A percentile compares a stretch with the other conserved stretches of the same genome.
These are phyloP conservation scores for Petunia hybrid DNA, from an alignment of 305 asterid species.

Conservation along the genomic window DNA sequence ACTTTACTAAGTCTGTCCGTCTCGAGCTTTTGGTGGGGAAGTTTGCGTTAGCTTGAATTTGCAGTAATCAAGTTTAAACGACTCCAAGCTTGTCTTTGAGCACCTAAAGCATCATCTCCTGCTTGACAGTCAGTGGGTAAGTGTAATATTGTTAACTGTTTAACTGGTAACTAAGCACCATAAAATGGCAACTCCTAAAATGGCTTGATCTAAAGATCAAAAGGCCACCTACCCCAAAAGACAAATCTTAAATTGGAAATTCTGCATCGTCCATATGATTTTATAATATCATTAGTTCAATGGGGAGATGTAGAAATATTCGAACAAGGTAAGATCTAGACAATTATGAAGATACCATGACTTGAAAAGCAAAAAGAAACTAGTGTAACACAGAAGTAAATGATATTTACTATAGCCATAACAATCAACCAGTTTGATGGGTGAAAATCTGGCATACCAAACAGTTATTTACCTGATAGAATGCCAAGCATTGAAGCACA, in stretches of 20 bases:
- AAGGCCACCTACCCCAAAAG: background rate
- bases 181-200: conserved; percentile 17
- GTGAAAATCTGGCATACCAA: conserved; percentile 8
- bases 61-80: conserved; percentile 18
- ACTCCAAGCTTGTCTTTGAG: background rate
- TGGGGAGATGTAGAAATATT: background rate
- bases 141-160: background rate
- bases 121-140: background rate
- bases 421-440: conserved; percentile 19
- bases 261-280: background rate
- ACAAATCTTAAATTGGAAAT: conserved; percentile 18
- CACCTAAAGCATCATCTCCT: background rate
- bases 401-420: background rate
- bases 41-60: conserved; percentile 22
- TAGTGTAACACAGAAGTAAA: conserved; percentile 26
- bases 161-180: background rate
- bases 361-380: conserved; percentile 8
- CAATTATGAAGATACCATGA: conserved; percentile 7
- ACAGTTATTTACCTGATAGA: conserved; percentile 77
- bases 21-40: conserved; percentile 19
- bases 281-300: background rate
- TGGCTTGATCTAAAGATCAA: background rate
- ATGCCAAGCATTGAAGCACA: conserved; percentile 95
- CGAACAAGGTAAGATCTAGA: conserved; percentile 16
- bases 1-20: conserved; percentile 17